Base-by-base conservation (phyloP, 805 yeast genomes). In the Barnettozyma populi region DNA sequence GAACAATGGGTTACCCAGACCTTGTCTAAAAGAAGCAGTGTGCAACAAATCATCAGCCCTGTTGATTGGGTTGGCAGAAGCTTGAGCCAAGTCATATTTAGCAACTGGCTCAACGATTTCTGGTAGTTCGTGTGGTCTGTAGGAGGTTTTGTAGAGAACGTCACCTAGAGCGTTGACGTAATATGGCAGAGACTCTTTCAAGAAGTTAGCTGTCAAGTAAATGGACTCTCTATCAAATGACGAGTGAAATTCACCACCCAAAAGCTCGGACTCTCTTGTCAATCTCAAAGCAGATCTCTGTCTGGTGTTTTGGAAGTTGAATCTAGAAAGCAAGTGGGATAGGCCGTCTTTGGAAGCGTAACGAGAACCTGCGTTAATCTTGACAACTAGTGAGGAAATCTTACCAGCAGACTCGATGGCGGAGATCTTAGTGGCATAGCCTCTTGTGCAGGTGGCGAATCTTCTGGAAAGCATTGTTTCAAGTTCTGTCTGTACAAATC, bases 201-300 rank as follows among this genome's bases (percentile, higher is more conserved):
- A 78, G 74, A 94, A 94, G 59, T 78, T 76, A 51, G 98, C 84
- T 57, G 79, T 77, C 63, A 92, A 78, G 52, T 86, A 79, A 55
- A 94, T 79, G 60, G 84, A 75, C 66, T 94, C 98, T 75, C 97
- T 85, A 68, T 86, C 81, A 59, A 89, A 83, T 48, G 64, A 61
- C 40, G 95, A 74, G 43, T 76, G 64, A 68, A 89, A 79, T 51
- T 69, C 70, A 65, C 96, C 98, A 57, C 99, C 98, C 56, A 92
- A 76, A 56, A 94, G 79, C 74, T 92, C 99, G 44, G 90, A 73
- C 73, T 94, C 99, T 72, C 99, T 86, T 64, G 90, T 86, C 63
- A 90, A 76, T 74, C 98, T 86, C 66, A 94, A 77, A 21, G 94
- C 96, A 18, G 97, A 85, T 69, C 89, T 88, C 59, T 80, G 68